A percentile compares a stretch with the other conserved stretches of the same genome.
These are phyloP conservation scores for slime mould (Dictyostelium discoideum) DNA, from an alignment of 78 protist species.

Conservation along the genomic window DNA sequence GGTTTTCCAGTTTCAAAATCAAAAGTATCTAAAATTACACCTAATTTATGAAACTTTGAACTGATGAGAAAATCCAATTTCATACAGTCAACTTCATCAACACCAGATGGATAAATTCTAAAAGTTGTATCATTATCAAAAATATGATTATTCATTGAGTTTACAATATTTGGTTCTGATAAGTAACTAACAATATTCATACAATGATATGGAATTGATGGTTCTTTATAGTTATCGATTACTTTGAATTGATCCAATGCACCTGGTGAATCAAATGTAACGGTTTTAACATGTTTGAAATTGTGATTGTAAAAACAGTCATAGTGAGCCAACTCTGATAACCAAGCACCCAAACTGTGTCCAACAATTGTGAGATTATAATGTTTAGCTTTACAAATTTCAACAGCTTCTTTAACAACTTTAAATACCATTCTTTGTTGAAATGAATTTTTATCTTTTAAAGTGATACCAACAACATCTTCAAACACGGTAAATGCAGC, in stretches of 20 bases:
- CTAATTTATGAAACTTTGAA: not conserved
- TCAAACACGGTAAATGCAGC: not conserved
- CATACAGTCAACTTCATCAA: not conserved
- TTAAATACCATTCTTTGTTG: not conserved
- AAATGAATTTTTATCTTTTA: not conserved
- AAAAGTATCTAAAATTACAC: not conserved
- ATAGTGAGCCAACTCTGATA: not conserved
- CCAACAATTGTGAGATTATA: not conserved
- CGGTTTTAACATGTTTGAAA: not conserved
- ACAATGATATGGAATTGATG: not conserved
- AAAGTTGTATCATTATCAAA: not conserved
- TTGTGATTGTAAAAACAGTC: not conserved
- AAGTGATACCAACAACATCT: not conserved
- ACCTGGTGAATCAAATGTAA: slow-evolving; percentile 11
- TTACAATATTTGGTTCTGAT: slow-evolving; percentile 13
- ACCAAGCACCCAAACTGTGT: slow-evolving; percentile 11
- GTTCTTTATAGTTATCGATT: not conserved
- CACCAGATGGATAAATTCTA: slow-evolving; percentile 1
- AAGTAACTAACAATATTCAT: not conserved
- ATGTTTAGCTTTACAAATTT: not conserved
- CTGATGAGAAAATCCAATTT: not conserved
- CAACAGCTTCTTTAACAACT: not conserved
- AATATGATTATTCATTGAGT: slow-evolving; percentile 6
- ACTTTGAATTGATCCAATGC: slow-evolving; percentile 22
- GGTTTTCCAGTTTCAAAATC: slow-evolving; percentile 23